A percentile compares a stretch with the other conserved stretches of the same genome.
These are phyloP conservation scores for Alnus rubra DNA, from an alignment of 306 rosid genomes.

Conservation along the genomic window DNA sequence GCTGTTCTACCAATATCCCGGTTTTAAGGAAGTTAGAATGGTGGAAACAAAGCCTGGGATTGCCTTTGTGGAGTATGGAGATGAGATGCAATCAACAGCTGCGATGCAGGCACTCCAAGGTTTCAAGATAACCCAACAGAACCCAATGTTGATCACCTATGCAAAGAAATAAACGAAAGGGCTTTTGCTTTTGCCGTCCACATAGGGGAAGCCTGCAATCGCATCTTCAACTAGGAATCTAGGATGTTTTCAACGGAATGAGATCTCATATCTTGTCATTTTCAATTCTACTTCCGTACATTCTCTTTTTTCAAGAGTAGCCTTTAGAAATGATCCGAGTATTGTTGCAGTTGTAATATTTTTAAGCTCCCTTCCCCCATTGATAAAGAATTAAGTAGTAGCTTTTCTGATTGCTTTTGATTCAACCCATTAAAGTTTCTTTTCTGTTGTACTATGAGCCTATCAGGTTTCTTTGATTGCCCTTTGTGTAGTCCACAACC, in stretches of 20 bases:
- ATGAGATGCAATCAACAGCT: conserved; percentile 83
- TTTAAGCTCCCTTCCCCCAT: not conserved
- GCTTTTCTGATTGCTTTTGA: not conserved
- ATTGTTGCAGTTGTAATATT: not conserved
- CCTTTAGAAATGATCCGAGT: not conserved
- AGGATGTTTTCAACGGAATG: not conserved
- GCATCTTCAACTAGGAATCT: conserved; percentile 13
- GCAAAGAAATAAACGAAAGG: conserved; percentile 70
- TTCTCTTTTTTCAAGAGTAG: not conserved
- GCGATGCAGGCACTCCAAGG: conserved; percentile 94
- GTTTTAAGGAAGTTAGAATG: conserved; percentile 99
- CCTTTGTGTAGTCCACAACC: not conserved
- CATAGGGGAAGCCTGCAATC: not conserved
- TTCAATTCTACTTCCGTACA: not conserved
- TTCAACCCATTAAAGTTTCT: not conserved
- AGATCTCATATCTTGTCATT: not conserved
- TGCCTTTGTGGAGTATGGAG: conserved; percentile 92
- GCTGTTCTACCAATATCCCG: conserved; percentile 89
- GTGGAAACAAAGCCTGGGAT: conserved; percentile 96
- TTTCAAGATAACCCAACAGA: conserved; percentile 92
- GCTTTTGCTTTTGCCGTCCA: conserved; percentile 20
- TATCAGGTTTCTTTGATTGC: not conserved
- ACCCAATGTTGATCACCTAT: conserved; percentile 89
- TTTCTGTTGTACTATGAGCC: not conserved
- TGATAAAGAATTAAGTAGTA: not conserved